Conservation (phyloP, 495 filamentous ascomycete species). For the Poronia punctata region DNA sequence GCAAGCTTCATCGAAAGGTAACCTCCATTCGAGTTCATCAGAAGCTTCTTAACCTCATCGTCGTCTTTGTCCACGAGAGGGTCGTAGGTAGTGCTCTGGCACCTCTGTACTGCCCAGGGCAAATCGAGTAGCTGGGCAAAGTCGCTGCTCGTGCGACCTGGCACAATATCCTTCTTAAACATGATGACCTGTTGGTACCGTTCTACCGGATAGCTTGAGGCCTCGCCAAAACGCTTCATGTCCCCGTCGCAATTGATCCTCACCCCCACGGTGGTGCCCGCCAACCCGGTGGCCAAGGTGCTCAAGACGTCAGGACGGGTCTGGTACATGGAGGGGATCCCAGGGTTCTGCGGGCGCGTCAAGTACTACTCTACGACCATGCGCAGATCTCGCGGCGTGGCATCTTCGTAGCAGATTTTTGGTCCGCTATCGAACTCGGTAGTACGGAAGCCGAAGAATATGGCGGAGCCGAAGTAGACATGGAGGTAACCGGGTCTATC, state of each 20-base stretch:
- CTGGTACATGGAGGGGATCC: background rate
- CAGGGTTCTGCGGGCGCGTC: background rate
- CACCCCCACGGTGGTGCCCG: background rate
- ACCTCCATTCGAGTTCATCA: no score
- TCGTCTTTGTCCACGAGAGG: no score
- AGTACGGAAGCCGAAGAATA: conserved; percentile 2
- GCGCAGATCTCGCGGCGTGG: conserved; percentile 1
- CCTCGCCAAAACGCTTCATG: background rate
- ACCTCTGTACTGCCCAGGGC: no score
- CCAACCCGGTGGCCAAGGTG: background rate
- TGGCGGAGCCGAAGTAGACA: background rate
- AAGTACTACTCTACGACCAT: conserved; percentile 4
- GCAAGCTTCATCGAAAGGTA: no score
- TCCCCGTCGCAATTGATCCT: conserved; percentile 10
- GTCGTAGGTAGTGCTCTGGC: no score
- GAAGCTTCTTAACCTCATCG: no score
- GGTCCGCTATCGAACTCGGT: background rate
- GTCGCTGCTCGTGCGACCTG: no score
- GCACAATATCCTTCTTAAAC: no score
- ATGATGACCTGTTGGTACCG: no score
- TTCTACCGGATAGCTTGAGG: no score
- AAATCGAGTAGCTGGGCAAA: no score
- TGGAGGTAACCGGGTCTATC: conserved; percentile 1
- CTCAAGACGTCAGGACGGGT: background rate
- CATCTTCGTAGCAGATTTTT: background rate